Evolutionary conservation across 805 yeast species (phyloP), one percentile per base, ranked within the genome.

Genomic region (Lachancea meyersii): DNA sequence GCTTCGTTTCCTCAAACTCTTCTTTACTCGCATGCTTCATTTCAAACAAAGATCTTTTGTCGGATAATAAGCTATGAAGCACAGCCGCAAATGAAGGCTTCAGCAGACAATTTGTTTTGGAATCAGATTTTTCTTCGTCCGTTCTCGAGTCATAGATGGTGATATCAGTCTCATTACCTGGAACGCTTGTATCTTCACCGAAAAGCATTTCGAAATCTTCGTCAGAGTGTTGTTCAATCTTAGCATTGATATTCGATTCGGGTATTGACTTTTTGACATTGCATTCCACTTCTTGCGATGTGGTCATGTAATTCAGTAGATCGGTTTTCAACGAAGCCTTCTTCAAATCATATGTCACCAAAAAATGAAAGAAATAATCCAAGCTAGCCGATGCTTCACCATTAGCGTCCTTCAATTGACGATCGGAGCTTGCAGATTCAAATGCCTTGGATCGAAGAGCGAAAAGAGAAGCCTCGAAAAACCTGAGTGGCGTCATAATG

Each of bases 161-260:
- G 22, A 37, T 27, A 13, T 39, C 32, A 4, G 37, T 38, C 13
- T 58, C 61, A n/a, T 48, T 49, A 1, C 52, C 55, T n/a, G 57
- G 58, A 1, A 49, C 38, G 35, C 58, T 58, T 1, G 56, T 53
- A 27, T 61, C 65, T 40, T 62, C 67, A 13, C 67, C 67, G 41
- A 62, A 62, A 2, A 62, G 44, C 61, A 62, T 58, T 43, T 60
- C 64, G 37, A 62, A 56, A 47, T 62, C 67, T 43, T 62, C 64
- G 44, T 62, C 65, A 48, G 18, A 48, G n/a, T 4, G 44, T 17
- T 41, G 44, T 49, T 35, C 32, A 33, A 31, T 28, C 28, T 55
- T 55, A 3, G 48, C 36, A 5, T 31, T 41, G 4, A 33, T 26
- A 21, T 49, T 46, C 9, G 32, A 13, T 10, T 31, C 42, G 1